phyloP scores from a whole-genome alignment of 2,329 filamentous ascomycete species.

The Epichloe amarillans region DNA sequence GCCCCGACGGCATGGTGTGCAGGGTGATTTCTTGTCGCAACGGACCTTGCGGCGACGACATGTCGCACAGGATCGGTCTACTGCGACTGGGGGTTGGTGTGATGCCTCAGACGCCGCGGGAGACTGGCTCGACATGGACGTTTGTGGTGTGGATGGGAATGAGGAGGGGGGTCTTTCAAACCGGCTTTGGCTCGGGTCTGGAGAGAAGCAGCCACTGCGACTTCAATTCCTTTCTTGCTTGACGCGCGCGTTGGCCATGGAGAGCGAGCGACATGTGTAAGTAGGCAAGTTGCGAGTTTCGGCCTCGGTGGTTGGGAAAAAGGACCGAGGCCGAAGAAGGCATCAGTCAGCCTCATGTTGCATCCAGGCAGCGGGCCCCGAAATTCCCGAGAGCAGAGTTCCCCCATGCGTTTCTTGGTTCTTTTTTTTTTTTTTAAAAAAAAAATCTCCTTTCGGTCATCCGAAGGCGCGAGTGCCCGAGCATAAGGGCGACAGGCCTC shows the following conservation, averaged over 20 bases:
- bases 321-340: not conserved
- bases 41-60: slow-evolving; percentile 48
- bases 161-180: too few relatives aligned
- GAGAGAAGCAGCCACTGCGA: too few relatives aligned
- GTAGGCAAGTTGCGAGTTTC: not conserved
- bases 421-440: too few relatives aligned
- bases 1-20: slow-evolving; percentile 50
- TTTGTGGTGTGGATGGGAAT: too few relatives aligned
- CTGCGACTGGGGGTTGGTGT: not conserved
- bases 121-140: not conserved
- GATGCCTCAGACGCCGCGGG: not conserved
- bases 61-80: slow-evolving; percentile 24
- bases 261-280: not conserved
- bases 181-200: too few relatives aligned
- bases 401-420: too few relatives aligned
- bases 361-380: too few relatives aligned
- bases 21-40: slow-evolving; percentile 59
- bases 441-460: too few relatives aligned
- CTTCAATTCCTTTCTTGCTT: too few relatives aligned
- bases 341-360: too few relatives aligned
- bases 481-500: not conserved
- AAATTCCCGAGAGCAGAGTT: too few relatives aligned
- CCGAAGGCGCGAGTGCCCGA: not conserved
- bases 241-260: too few relatives aligned
- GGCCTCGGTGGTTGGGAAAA: not conserved